A percentile compares a stretch with the other conserved stretches of the same genome.
These are phyloP conservation scores for Pterocarpus santalinus DNA, from an alignment of 306 rosid species.

Conservation along the genomic window DNA sequence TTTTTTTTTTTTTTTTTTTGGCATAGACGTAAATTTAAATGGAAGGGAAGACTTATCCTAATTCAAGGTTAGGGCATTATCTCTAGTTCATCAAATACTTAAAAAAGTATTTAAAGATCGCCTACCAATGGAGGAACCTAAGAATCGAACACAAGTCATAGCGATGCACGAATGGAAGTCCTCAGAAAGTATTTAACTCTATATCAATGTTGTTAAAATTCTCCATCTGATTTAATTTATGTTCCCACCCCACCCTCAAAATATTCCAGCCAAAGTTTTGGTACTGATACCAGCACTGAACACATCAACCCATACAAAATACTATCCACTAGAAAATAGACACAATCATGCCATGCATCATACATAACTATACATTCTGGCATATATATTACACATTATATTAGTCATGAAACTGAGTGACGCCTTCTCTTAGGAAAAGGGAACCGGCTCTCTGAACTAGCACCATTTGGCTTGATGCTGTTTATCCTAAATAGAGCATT, in stretches of 20 bases:
- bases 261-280: conserved; percentile 21
- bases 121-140: too few relatives aligned
- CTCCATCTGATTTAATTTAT: conserved; percentile 32
- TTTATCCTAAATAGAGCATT: conserved; percentile 76
- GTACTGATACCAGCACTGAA: conserved; percentile 38
- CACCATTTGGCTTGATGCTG: conserved; percentile 62
- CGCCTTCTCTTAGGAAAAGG: conserved; percentile 93
- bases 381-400: conserved; percentile 51
- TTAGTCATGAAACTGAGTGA: conserved; percentile 82
- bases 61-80: too few relatives aligned
- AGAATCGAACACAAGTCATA: too few relatives aligned
- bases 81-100: too few relatives aligned
- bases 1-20: too few relatives aligned
- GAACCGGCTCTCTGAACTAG: conserved; percentile 70
- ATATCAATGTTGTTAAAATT: conserved; percentile 27
- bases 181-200: neutral
- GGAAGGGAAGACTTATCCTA: too few relatives aligned
- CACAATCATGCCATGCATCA: conserved; percentile 51
- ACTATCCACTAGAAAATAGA: conserved; percentile 50
- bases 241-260: conserved; percentile 40
- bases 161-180: too few relatives aligned
- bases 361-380: conserved; percentile 54
- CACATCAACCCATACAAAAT: conserved; percentile 42
- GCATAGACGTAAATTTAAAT: too few relatives aligned
- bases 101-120: too few relatives aligned